Percentiles rank a stretch among this genome's conserved stretches.
These are phyloP conservation scores for Akanthomyces uredinophilus DNA, from an alignment of 2,329 filamentous ascomycete genomes.

Conservation along the genomic window DNA sequence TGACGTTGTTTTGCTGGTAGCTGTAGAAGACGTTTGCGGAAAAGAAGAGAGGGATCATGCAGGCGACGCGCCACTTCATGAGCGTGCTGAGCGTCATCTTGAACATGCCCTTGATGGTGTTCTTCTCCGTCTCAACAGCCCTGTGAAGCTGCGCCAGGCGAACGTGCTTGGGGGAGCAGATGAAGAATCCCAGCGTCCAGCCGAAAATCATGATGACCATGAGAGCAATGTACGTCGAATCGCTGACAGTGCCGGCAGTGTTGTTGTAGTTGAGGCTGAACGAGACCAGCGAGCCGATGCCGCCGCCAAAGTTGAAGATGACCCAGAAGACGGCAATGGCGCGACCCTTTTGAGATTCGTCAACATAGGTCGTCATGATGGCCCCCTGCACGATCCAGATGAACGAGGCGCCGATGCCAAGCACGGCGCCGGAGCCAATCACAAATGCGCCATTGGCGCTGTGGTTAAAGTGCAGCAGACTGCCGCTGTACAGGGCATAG, in stretches of 20 bases:
- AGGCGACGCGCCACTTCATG: conserved; percentile 40
- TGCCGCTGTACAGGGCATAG: conserved; percentile 40
- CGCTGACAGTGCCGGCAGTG: conserved; percentile 37
- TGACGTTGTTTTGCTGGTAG: conserved; percentile 53
- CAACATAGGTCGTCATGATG: conserved; percentile 43
- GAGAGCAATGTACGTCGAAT: conserved; percentile 46
- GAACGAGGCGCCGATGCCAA: conserved; percentile 41
- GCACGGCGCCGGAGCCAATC: conserved; percentile 38
- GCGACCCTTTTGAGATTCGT: conserved; percentile 37
- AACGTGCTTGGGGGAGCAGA: conserved; percentile 42
- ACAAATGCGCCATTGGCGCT: conserved; percentile 37
- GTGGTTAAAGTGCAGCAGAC: conserved; percentile 38
- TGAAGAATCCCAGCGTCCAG: conserved; percentile 41
- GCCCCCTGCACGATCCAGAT: conserved; percentile 43
- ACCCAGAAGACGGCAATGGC: conserved; percentile 41
- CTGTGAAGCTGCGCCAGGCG: conserved; percentile 32
- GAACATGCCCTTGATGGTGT: conserved; percentile 31
- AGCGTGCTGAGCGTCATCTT: conserved; percentile 34
- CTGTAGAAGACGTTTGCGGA: conserved; percentile 52
- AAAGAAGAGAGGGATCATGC: conserved; percentile 50
- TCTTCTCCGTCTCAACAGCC: conserved; percentile 34
- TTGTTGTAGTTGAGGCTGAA: conserved; percentile 41
- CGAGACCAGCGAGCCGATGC: conserved; percentile 37
- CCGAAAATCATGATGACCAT: conserved; percentile 45
- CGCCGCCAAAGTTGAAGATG: conserved; percentile 42